Evolutionary conservation across 768 basidiomycete genomes (phyloP).

Genomic region (Podaxis sp.): DNA sequence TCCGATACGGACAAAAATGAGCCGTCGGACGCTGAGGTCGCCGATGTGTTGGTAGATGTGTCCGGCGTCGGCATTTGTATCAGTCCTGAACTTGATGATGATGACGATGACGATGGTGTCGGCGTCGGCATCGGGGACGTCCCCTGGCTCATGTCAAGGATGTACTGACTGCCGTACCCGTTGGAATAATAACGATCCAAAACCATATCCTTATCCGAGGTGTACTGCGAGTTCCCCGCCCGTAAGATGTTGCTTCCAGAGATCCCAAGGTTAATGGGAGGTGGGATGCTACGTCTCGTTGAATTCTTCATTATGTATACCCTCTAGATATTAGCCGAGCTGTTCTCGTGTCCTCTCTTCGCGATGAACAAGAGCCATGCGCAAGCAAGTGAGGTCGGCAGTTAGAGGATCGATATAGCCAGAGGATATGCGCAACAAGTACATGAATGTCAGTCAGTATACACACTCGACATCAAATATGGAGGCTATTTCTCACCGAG

Average conservation of each 20-base stretch:
- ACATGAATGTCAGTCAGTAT: not conserved
- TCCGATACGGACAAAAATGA: not conserved
- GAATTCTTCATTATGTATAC: constrained; percentile 13
- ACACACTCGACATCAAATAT: not conserved
- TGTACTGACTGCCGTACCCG: not conserved
- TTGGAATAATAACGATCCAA: not conserved
- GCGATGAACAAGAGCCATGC: not conserved
- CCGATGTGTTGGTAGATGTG: not conserved
- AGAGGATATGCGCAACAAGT: not conserved
- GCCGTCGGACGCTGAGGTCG: not conserved
- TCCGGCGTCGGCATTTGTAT: not conserved
- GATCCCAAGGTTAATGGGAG: constrained; percentile 12
- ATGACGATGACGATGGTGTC: not conserved
- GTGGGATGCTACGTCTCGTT: constrained; percentile 4
- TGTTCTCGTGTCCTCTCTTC: not conserved
- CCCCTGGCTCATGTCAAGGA: not conserved
- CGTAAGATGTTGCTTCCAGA: constrained; percentile 10
- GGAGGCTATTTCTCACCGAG: not conserved
- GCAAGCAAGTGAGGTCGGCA: not conserved
- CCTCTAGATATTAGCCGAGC: not conserved
- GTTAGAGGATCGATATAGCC: not conserved
- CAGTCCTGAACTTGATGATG: constrained; percentile 7
- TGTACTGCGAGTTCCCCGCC: not conserved
- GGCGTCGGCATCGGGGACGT: not conserved
- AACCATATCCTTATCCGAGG: not conserved